Percentiles rank a stretch among this genome's conserved stretches.
These are phyloP conservation scores for Graphilbum fragrans DNA, from an alignment of 2,329 filamentous ascomycete species.

Conservation along the genomic window DNA sequence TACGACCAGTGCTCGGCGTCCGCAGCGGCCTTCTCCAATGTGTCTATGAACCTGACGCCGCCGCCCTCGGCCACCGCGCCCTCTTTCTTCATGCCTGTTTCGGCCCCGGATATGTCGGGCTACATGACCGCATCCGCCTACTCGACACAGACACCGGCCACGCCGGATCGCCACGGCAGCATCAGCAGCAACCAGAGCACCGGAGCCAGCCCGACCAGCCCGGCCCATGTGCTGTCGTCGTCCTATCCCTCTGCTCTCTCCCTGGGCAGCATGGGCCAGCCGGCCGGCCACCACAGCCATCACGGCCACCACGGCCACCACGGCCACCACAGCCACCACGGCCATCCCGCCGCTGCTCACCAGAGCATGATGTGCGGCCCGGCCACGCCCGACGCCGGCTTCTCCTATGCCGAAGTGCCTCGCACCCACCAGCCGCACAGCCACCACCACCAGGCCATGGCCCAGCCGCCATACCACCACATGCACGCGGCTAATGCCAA, in stretches of 20 bases:
- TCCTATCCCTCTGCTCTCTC: conserved; percentile 74
- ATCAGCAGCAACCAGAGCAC: conserved; percentile 6
- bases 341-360: too few relatives aligned
- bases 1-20: conserved; percentile 1
- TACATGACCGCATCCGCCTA: conserved; percentile 3
- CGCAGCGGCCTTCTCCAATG: conserved; percentile 13
- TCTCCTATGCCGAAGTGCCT: conserved; percentile 6
- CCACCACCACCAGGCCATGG: neutral
- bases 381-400: conserved; percentile 5
- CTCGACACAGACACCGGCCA: conserved; percentile 5
- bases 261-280: too few relatives aligned
- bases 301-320: neutral
- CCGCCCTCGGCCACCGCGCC: conserved; percentile 16
- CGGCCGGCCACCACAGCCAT: neutral
- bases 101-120: conserved; percentile 3
- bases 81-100: conserved; percentile 3
- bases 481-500: too few relatives aligned
- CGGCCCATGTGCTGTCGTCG: conserved; percentile 67
- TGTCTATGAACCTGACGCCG: conserved; percentile 22
- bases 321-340: neutral
- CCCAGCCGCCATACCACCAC: neutral
- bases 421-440: neutral
- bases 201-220: conserved; percentile 30
- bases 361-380: conserved; percentile 3
- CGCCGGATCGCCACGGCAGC: conserved; percentile 9